Conservation (phyloP, 75 land plant species). For the Larix kaempferi region DNA sequence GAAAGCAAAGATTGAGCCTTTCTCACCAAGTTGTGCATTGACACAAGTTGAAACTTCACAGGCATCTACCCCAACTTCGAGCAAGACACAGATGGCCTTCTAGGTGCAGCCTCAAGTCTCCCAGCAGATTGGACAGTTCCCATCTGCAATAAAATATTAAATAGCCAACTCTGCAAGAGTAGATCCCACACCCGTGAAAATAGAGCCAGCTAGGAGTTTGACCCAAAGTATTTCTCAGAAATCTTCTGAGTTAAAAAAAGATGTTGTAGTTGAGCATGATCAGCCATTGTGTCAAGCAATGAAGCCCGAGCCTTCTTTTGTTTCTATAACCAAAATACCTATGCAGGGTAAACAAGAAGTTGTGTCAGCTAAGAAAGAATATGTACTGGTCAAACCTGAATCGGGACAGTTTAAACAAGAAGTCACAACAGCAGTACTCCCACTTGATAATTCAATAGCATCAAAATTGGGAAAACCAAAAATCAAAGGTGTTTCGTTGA, state of each 20-base stretch:
- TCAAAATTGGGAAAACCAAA: conserved; percentile 89
- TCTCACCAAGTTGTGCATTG: conserved; percentile 17
- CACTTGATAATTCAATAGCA: conserved; percentile 27
- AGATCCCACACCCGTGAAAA: conserved; percentile 19
- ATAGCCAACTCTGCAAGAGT: conserved; percentile 13
- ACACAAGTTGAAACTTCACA: conserved; percentile 16
- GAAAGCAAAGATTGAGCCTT: conserved; percentile 60
- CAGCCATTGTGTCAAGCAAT: conserved; percentile 6
- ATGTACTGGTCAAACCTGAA: not conserved
- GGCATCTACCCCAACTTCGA: conserved; percentile 9
- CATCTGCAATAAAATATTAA: conserved; percentile 18
- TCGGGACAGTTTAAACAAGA: not conserved
- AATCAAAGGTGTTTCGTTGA: conserved; percentile 86
- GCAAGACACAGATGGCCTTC: conserved; percentile 16
- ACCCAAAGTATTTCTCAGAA: not conserved
- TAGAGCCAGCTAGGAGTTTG: conserved; percentile 20
- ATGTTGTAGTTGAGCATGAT: not conserved
- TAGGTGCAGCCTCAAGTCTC: conserved; percentile 15
- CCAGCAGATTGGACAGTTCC: conserved; percentile 1
- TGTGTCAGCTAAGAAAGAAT: conserved; percentile 6
- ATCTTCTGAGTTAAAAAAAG: conserved; percentile 7
- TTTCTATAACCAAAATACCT: not conserved
- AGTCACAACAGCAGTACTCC: conserved; percentile 1
- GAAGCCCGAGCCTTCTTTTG: not conserved
- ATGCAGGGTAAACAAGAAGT: not conserved